phyloP scores from a whole-genome alignment of 192 early-diverging fungal species.

The Backusella liffmaniae region DNA sequence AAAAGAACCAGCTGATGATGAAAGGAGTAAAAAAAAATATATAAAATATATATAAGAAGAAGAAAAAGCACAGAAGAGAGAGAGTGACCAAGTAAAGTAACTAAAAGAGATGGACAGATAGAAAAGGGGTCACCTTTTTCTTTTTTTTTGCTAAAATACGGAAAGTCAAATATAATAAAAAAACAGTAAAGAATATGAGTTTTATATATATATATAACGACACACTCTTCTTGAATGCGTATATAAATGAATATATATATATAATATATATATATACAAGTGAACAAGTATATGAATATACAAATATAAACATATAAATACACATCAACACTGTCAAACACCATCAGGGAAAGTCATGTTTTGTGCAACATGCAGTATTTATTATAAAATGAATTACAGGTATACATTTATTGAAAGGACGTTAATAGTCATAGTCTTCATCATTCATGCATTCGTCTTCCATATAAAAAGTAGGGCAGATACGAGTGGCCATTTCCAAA shows the following conservation, averaged over 20 bases:
- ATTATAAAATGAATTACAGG: background rate
- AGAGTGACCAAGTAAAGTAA: background rate
- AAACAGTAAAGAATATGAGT: too few relatives aligned
- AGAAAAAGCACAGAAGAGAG: background rate
- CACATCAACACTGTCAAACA: background rate
- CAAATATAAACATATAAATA: too few relatives aligned
- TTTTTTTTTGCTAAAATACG: background rate
- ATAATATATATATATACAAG: too few relatives aligned
- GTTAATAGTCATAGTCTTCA: slow-evolving; percentile 15
- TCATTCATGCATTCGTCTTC: slow-evolving; percentile 27
- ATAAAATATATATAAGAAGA: too few relatives aligned
- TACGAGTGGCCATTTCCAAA: slow-evolving; percentile 8
- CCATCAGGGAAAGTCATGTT: background rate
- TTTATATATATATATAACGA: too few relatives aligned
- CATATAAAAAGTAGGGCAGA: slow-evolving; percentile 35
- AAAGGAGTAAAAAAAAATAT: background rate
- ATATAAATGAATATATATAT: too few relatives aligned
- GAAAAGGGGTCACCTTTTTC: background rate
- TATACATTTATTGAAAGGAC: background rate
- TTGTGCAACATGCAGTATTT: too few relatives aligned
- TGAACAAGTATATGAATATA: too few relatives aligned
- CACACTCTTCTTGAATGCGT: too few relatives aligned
- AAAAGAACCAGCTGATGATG: background rate
- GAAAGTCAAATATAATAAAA: background rate
- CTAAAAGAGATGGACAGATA: background rate